Conservation (phyloP, 306 rosid species). For the Citrullus mucosospermus region DNA sequence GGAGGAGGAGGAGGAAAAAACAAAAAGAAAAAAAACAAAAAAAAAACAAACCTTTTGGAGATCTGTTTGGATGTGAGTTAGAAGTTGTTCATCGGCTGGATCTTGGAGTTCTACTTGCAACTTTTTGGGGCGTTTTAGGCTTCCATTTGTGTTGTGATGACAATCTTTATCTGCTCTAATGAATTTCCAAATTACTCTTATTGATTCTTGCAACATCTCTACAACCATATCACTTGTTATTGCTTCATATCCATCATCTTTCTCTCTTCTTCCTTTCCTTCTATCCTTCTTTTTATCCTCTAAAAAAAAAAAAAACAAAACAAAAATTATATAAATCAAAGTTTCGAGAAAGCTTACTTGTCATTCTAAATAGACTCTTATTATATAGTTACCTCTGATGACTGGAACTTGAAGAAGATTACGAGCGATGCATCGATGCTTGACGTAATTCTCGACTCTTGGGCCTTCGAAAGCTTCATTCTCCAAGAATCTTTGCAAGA, state of each 20-base stretch:
- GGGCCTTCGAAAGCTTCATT: conserved; percentile 56
- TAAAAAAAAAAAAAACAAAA: background rate
- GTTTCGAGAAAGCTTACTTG: background rate
- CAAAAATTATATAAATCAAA: too few relatives aligned
- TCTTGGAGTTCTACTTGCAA: conserved; percentile 38
- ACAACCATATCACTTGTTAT: conserved; percentile 40
- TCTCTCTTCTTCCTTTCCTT: conserved; percentile 25
- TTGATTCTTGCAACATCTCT: conserved; percentile 56
- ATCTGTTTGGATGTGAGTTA: conserved; percentile 33
- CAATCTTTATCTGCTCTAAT: conserved; percentile 43
- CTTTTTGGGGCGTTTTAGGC: conserved; percentile 18
- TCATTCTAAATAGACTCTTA: too few relatives aligned
- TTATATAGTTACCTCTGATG: conserved; percentile 26
- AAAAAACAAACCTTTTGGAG: conserved; percentile 43
- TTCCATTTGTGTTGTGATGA: conserved; percentile 13
- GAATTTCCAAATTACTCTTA: conserved; percentile 52
- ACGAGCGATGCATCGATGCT: conserved; percentile 33
- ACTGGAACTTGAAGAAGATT: conserved; percentile 65
- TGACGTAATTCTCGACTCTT: conserved; percentile 43
- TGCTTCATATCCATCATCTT: conserved; percentile 13
- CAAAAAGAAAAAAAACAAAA: too few relatives aligned
- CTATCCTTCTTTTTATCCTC: conserved; percentile 39
- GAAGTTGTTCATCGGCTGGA: conserved; percentile 46
- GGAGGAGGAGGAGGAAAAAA: too few relatives aligned
- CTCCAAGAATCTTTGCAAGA: conserved; percentile 47